Percentiles rank a stretch among this genome's conserved stretches.
phyloP scores from a whole-genome alignment of 1,139 yeast species.

The Hemisphaericaspora subhashii region DNA sequence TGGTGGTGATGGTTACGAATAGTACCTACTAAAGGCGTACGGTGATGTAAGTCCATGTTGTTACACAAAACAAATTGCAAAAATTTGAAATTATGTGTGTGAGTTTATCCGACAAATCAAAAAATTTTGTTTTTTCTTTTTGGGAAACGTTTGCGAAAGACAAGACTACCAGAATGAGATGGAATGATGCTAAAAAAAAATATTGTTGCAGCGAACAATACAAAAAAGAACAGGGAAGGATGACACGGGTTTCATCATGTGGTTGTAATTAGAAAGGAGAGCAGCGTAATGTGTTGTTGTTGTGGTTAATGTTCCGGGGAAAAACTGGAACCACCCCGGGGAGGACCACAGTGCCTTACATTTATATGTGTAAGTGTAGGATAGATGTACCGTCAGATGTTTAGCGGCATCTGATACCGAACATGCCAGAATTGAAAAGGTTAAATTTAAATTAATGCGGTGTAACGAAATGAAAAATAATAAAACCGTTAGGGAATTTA shows the following conservation, averaged over 20 bases:
- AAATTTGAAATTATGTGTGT: no score
- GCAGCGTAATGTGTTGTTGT: no score
- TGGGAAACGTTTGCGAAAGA: neutral
- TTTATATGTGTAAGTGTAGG: neutral
- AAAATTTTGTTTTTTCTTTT: neutral
- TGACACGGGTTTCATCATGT: no score
- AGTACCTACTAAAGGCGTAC: neutral
- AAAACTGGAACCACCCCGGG: no score
- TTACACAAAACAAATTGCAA: no score
- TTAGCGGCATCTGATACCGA: neutral
- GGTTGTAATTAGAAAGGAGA: no score
- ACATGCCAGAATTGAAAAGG: no score
- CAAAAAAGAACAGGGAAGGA: neutral
- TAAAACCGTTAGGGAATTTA: no score
- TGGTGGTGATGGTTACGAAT: neutral
- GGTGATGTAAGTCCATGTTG: neutral
- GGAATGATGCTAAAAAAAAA: no score
- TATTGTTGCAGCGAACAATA: neutral
- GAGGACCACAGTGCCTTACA: neutral
- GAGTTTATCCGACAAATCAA: conserved; percentile 5
- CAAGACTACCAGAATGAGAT: neutral
- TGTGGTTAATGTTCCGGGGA: no score
- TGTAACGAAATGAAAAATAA: no score
- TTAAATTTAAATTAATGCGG: no score
- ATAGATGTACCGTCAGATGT: neutral